These are phyloP conservation scores for Corynespora cassiicola DNA, from an alignment of 2,329 filamentous ascomycete genomes.

Conservation along the genomic window DNA sequence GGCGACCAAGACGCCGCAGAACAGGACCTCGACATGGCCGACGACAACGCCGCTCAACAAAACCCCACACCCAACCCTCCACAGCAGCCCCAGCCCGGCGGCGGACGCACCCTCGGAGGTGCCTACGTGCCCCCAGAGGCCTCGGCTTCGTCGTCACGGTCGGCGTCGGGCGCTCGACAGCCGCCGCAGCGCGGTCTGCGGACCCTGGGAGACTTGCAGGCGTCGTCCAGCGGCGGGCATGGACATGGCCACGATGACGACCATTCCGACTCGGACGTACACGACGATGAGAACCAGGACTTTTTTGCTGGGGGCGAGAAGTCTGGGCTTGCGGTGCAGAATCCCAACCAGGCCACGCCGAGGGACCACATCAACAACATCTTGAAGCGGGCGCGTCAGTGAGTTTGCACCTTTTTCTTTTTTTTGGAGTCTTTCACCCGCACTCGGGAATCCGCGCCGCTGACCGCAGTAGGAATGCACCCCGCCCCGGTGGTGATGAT, in stretches of 20 bases:
- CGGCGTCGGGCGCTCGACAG: slow-evolving; percentile 27
- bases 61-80: slow-evolving; percentile 24
- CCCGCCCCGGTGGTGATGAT: slow-evolving; percentile 62
- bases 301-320: slow-evolving; percentile 87
- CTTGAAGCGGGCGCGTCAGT: slow-evolving; percentile 55
- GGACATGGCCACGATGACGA: slow-evolving; percentile 58
- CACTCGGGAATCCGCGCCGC: slow-evolving; percentile 7
- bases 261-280: slow-evolving; percentile 66
- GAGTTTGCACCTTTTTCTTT: slow-evolving; percentile 13
- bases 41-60: slow-evolving; percentile 32
- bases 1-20: slow-evolving; percentile 27
- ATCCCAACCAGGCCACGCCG: slow-evolving; percentile 62
- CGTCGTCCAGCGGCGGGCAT: slow-evolving; percentile 49
- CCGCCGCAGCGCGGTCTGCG: slow-evolving; percentile 45
- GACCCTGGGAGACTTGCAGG: slow-evolving; percentile 55
- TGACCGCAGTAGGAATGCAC: slow-evolving; percentile 61
- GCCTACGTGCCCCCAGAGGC: slow-evolving; percentile 38
- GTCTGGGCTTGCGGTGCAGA: slow-evolving; percentile 74
- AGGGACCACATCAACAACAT: slow-evolving; percentile 59
- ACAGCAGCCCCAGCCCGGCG: slow-evolving; percentile 33
- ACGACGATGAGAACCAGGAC: slow-evolving; percentile 68
- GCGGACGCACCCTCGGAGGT: slow-evolving; percentile 45
- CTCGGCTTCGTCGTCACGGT: slow-evolving; percentile 28
- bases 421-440: background rate
- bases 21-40: slow-evolving; percentile 42